Evolutionary conservation across 2,329 filamentous ascomycete species (phyloP), one percentile per base, ranked within the genome.

Genomic region (Periglandula ipomoeae): DNA sequence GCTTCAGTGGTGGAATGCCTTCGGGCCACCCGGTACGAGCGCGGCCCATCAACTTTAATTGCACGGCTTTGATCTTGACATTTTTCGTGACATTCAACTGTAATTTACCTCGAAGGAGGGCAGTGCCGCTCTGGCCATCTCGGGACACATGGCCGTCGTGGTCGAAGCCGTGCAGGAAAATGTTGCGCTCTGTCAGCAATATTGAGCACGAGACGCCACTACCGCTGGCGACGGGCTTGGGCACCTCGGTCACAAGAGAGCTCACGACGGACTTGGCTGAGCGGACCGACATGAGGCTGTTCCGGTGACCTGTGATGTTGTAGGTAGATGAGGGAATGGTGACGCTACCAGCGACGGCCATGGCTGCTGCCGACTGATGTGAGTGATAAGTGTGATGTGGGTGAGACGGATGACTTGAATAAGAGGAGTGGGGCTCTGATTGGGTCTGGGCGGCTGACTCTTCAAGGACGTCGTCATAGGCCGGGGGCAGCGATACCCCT

Each of bases 11-110:
- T 3, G 93, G 91, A 26, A 97, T 93, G 45, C 89, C 89, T 70
- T 97, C 93, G 15, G 93, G 91, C 93, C 93, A 98, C 61, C 95
- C 89, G 1, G 93, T 97, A 54, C 85, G 80, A 3, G 89, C 88
- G 61, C 82, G 85, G 26, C 91, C 93, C 37, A 84, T 79, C 57
- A 98, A 87, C 59, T 87, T 91, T 46, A 98, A 73, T 5, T 86
- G 89, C 22, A 98, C 79, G 4, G 88, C 85, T 71, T 95, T 96
- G 56, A 98, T 83, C 68, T 98, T 98, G 42, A 89, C 82, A 55
- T 87, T 86, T 63, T 97, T 97, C 41, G 86, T 84, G 11, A 97
- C 79, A 51, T 84, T 84, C 35, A 98, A 65, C 58, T 87, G 84
- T 49, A 98, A 67, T 55, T 83, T 89, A 17, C 93, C 93, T 49